Base-by-base conservation (phyloP, 768 basidiomycete genomes). In the Russula ochroleuca region DNA sequence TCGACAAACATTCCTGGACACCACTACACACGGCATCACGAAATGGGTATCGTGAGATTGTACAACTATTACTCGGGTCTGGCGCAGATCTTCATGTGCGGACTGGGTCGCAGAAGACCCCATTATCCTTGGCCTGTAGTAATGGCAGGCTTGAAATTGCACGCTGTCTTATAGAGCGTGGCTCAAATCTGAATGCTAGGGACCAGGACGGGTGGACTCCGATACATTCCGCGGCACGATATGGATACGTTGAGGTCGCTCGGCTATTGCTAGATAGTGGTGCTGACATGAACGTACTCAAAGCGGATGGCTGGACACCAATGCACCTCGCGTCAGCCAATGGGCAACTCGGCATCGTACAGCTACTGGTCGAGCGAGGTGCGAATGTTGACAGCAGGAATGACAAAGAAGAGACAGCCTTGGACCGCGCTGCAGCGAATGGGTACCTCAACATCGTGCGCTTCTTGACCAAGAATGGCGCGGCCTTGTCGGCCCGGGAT, bases 241-340 rank as follows among this genome's bases (percentile, higher is more conserved):
- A 13, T 1, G 57, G 40, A 21, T 43, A 53, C 19, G 0, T 47
- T 1, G 43, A 58, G 0, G 4, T 52, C 3, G 50, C 3, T 5
- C 49, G 13, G 2, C 25, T 63, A 33, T 47, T 63, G 28, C 45
- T 64, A 2, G 53, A 62, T 5, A 53, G 21, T 31, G 51, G 37
- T 8, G 59, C 47, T 25, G 52, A 54, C 15, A 37, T 47, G 13
- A 55, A 61, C 21, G 9, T 41, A 15, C 45, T n/a, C 6, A 41
- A 48, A 15, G 21, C 21, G 5, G 21, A 62, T 23, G 4, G 15
- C 10, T 56, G 47, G 61, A 56, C 53, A 9, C 53, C 61, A 2
- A 35, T 61, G 14, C 61, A 61, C 17, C 23, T 55, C 11, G 53
- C 31, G 7, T 31, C 60, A 11, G 35, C 11, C 3, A 54, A 48